Evolutionary conservation across 371 early-diverging fungal species (phyloP).

Genomic region (Gilbertella persicaria): DNA sequence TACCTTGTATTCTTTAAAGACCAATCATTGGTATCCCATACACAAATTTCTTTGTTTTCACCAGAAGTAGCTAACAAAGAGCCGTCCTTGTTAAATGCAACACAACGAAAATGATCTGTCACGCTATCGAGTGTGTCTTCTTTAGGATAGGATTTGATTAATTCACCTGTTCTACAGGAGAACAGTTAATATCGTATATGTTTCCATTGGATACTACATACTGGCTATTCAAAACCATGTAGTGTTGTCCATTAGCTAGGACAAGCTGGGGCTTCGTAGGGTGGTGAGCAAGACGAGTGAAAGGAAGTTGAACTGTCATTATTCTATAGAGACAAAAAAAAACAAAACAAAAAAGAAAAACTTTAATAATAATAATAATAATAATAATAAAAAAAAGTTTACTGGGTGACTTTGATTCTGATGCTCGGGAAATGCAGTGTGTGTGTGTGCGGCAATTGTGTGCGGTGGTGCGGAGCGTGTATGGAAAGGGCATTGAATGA

Average conservation of each 20-base stretch:
- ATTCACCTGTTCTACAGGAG: conserved; percentile 40
- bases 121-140: conserved; percentile 33
- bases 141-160: conserved; percentile 35
- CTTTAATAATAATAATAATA: conserved; percentile 1
- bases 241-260: conserved; percentile 60
- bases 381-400: neutral
- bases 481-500: neutral
- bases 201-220: conserved; percentile 13
- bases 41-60: conserved; percentile 70
- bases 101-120: conserved; percentile 52
- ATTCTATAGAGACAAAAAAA: neutral
- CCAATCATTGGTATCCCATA: conserved; percentile 74
- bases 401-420: conserved; percentile 14
- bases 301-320: conserved; percentile 50
- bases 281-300: conserved; percentile 51
- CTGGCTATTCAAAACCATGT: conserved; percentile 61
- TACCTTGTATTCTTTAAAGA: conserved; percentile 52
- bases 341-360: conserved; percentile 5
- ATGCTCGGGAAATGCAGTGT: neutral
- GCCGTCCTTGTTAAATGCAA: conserved; percentile 64
- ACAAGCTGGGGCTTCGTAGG: conserved; percentile 56
- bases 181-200: conserved; percentile 1
- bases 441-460: neutral
- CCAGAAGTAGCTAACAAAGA: conserved; percentile 63
- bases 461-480: neutral